Conservation (phyloP, 495 filamentous ascomycete species). For the Tuber brumale region DNA sequence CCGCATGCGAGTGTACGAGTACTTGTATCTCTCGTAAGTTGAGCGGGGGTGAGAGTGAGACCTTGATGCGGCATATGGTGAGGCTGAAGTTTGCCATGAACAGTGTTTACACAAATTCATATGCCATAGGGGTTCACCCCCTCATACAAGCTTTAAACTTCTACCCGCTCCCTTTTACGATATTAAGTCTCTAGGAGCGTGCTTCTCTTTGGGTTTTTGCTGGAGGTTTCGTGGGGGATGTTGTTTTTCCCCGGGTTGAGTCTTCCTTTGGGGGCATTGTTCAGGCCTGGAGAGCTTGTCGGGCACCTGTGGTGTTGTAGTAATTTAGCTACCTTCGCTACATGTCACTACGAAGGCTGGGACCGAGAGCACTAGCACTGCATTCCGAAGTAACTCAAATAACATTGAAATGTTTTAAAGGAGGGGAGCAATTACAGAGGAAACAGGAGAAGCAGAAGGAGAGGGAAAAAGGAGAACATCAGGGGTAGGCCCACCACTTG, state of each 20-base stretch:
- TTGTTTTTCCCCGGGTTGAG: neutral
- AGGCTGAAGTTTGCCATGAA: neutral
- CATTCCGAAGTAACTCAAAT: neutral
- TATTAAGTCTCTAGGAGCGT: neutral
- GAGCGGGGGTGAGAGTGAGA: neutral
- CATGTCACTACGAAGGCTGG: neutral
- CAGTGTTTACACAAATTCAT: neutral
- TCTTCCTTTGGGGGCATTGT: neutral
- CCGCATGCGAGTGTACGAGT: neutral
- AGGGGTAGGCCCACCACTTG: neutral
- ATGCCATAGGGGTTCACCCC: neutral
- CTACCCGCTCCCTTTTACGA: neutral
- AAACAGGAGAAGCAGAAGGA: neutral
- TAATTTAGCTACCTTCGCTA: neutral
- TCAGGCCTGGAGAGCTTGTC: neutral
- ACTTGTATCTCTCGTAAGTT: constrained; percentile 1
- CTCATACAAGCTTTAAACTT: neutral
- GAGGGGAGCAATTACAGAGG: neutral
- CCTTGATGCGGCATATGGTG: neutral
- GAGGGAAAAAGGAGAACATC: neutral
- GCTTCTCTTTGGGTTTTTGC: neutral
- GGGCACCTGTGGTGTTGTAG: neutral
- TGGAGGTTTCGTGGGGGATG: neutral
- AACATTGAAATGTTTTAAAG: neutral
- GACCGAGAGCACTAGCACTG: neutral